phyloP scores from a whole-genome alignment of 1,139 yeast genomes.

The Waltiozyma sp. region DNA sequence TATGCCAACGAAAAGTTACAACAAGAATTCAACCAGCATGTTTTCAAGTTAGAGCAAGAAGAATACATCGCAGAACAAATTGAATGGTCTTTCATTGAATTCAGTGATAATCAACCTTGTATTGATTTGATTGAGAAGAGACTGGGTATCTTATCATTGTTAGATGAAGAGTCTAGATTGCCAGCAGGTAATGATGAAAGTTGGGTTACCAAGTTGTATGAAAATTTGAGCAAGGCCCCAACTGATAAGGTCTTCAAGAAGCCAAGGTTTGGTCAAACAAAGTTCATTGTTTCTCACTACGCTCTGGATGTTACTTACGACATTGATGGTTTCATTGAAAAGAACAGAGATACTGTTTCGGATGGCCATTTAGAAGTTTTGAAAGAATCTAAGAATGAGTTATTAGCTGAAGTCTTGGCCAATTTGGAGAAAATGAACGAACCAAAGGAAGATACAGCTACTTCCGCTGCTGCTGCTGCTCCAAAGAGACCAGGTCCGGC shows the following conservation, averaged over 20 bases:
- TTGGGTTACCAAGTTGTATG: slow-evolving; percentile 86
- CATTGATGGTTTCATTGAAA: slow-evolving; percentile 90
- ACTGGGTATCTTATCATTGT: slow-evolving; percentile 74
- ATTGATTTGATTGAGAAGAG: slow-evolving; percentile 85
- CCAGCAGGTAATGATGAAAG: slow-evolving; percentile 93
- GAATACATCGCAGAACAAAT: slow-evolving; percentile 87
- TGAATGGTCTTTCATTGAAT: slow-evolving; percentile 95
- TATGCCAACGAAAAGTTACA: slow-evolving; percentile 96
- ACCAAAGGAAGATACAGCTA: slow-evolving; percentile 29
- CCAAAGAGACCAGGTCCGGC: slow-evolving; percentile 24
- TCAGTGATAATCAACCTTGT: slow-evolving; percentile 95
- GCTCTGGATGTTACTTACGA: slow-evolving; percentile 93
- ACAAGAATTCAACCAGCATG: slow-evolving; percentile 96
- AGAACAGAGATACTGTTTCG: slow-evolving; percentile 94
- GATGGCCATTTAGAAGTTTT: slow-evolving; percentile 89
- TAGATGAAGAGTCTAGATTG: slow-evolving; percentile 91
- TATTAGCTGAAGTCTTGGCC: slow-evolving; percentile 52
- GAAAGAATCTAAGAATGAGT: slow-evolving; percentile 53
- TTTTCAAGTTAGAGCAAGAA: slow-evolving; percentile 92
- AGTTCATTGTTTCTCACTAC: slow-evolving; percentile 85
- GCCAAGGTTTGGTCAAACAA: slow-evolving; percentile 89
- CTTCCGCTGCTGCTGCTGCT: slow-evolving; percentile 9
- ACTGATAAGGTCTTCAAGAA: slow-evolving; percentile 75
- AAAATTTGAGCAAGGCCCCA: slow-evolving; percentile 71
- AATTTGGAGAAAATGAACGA: slow-evolving; percentile 49